A percentile compares a stretch with the other conserved stretches of the same genome.
phyloP scores from a whole-genome alignment of 768 basidiomycete species.

The Gymnopilus junonius region DNA sequence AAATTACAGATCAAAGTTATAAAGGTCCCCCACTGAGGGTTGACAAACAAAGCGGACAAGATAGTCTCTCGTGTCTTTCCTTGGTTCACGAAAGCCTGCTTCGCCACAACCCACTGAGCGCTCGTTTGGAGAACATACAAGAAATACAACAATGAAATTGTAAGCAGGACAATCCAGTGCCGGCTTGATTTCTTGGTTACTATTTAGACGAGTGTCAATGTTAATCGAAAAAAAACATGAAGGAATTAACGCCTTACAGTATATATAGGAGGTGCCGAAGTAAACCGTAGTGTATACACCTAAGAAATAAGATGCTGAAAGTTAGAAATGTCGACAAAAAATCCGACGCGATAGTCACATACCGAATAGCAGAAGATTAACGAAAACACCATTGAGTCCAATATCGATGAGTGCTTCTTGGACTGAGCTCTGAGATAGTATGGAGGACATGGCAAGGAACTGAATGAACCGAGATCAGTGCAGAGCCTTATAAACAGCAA shows the following conservation, averaged over 20 bases:
- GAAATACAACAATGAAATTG: not conserved
- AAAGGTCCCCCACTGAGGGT: not conserved
- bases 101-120: not conserved
- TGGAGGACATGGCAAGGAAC: no score
- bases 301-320: not conserved
- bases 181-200: not conserved
- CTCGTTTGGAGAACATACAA: not conserved
- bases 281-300: not conserved
- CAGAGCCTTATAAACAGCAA: no score
- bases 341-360: no score
- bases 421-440: no score
- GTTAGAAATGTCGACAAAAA: no score
- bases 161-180: not conserved
- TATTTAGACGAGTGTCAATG: not conserved
- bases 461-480: no score
- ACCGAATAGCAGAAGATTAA: no score
- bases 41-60: no score
- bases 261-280: not conserved
- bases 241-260: no score
- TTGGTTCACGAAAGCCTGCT: not conserved
- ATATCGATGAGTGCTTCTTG: no score
- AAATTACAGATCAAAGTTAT: not conserved
- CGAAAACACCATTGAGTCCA: no score
- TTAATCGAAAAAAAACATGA: not conserved
- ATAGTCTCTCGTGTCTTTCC: not conserved